Base-by-base conservation (phyloP, 805 yeast species). In the Osmozyma mogii region DNA sequence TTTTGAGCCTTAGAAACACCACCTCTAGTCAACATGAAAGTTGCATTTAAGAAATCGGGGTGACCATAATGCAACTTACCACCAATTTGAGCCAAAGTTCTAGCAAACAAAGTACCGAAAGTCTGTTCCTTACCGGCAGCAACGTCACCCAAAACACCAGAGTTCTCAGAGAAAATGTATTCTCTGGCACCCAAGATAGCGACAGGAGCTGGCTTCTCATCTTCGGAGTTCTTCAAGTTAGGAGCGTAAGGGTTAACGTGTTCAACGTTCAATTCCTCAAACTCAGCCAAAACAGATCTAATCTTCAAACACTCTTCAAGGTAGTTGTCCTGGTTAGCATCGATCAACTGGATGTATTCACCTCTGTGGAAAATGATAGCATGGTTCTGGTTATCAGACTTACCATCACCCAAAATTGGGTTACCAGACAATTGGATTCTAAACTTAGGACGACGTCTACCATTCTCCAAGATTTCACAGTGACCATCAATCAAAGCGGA, bases 81-180 rank as follows among this genome's bases (percentile, higher is more conserved):
- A 51, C 92, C 92, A 52, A 82, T 72, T 61, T 79, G 85, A 38
- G 89, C 79, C 47, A 82, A 64, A 15, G 92, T 82, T 67, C 94
- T 72, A 9, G 92, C 84, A 48, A 80, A 82, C 44, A 82, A 61
- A 0, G 94, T 82, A 62, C 94, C 94, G 51, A 82, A 82, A 32
- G 92, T 81, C 59, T 82, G 94, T 65, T 82, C 94, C 54, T 82
- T 82, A 60, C 92, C 92, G 27, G 94, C 94, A 30, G 94, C 94
- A 50, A 82, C 81, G 62, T 82, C 94, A 64, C 92, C 94, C 31
- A 82, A 63, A 41, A 82, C 75, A 58, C 94, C 94, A 37, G 84
- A 71, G 62, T 80, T 82, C 58, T 82, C 92, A 31, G 89, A 80
- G 72, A 82, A 82, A 48, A 82, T 81, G 55, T 82, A 82, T 57